Percentiles rank a stretch among this genome's conserved stretches.
These are phyloP conservation scores for Halophytophthora polymorphica DNA, from an alignment of 352 stramenopile species.

Conservation along the genomic window DNA sequence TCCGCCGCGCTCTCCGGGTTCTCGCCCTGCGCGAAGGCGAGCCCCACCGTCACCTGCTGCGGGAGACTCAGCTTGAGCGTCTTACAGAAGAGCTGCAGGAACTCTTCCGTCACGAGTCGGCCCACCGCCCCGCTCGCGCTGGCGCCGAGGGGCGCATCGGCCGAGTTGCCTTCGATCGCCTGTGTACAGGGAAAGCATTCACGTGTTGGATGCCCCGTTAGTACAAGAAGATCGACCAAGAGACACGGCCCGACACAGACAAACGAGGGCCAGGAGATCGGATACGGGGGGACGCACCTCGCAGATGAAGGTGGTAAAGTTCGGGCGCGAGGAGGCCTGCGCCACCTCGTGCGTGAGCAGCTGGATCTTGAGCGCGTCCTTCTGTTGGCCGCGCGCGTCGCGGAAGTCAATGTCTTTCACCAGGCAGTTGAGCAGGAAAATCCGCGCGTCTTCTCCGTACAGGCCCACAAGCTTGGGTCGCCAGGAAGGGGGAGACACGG, in stretches of 20 bases:
- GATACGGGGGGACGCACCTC: constrained; percentile 31
- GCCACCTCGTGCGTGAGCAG: constrained; percentile 88
- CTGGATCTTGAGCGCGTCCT: constrained; percentile 89
- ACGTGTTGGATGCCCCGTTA: constrained; percentile 7
- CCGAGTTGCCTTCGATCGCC: constrained; percentile 67
- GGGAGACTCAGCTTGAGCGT: constrained; percentile 83
- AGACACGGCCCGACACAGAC: background rate
- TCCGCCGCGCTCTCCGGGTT: constrained; percentile 50
- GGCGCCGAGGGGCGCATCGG: constrained; percentile 25
- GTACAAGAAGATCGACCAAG: background rate
- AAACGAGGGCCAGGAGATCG: background rate
- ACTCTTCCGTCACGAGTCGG: constrained; percentile 73
- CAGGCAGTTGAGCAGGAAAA: constrained; percentile 90
- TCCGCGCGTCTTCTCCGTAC: constrained; percentile 89
- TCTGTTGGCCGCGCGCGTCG: constrained; percentile 73
- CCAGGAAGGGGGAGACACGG: background rate
- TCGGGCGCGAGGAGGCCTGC: constrained; percentile 83
- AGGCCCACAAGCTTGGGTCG: constrained; percentile 78
- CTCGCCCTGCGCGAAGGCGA: constrained; percentile 80
- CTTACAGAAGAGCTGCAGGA: constrained; percentile 71
- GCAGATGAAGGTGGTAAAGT: constrained; percentile 90
- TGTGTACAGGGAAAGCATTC: constrained; percentile 12
- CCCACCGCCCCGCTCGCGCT: constrained; percentile 5
- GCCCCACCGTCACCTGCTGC: constrained; percentile 80
- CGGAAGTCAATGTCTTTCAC: constrained; percentile 91